Percentiles rank a stretch among this genome's conserved stretches.
These are phyloP conservation scores for Aureobasidium sp. DNA, from an alignment of 2,329 filamentous ascomycete genomes.

Conservation along the genomic window DNA sequence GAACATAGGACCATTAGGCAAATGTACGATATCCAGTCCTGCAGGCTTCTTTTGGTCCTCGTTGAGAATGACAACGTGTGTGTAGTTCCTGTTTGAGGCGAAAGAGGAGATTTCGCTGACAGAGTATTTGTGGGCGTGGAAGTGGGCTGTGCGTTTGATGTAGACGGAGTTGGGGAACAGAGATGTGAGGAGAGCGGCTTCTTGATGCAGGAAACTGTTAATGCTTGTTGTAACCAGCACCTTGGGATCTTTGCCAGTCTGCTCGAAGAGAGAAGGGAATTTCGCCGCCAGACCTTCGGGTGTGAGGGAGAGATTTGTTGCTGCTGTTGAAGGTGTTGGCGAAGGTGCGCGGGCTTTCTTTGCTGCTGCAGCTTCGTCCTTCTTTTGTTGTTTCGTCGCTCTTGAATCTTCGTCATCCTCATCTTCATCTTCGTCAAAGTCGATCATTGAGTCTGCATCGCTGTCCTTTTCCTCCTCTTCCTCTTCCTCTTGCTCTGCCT, in stretches of 20 bases:
- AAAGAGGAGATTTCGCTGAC: slow-evolving; percentile 85
- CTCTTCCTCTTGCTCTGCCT: slow-evolving; percentile 41
- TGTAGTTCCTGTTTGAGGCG: slow-evolving; percentile 74
- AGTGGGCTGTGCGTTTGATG: slow-evolving; percentile 76
- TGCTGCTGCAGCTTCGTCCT: slow-evolving; percentile 22
- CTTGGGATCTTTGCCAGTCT: slow-evolving; percentile 59
- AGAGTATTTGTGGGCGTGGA: slow-evolving; percentile 83
- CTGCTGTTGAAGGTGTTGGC: slow-evolving; percentile 48
- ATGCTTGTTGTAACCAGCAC: slow-evolving; percentile 87
- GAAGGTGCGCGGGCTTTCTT: slow-evolving; percentile 40
- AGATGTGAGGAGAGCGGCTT: slow-evolving; percentile 69
- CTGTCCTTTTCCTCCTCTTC: slow-evolving; percentile 40
- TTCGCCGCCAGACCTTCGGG: slow-evolving; percentile 55
- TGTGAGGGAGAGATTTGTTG: slow-evolving; percentile 53
- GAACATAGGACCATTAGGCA: slow-evolving; percentile 81
- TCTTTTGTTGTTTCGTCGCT: slow-evolving; percentile 16
- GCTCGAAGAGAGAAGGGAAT: slow-evolving; percentile 53
- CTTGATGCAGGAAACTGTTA: slow-evolving; percentile 78
- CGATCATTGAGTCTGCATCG: slow-evolving; percentile 74
- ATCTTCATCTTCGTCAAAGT: slow-evolving; percentile 51
- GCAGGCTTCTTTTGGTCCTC: slow-evolving; percentile 83
- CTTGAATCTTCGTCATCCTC: slow-evolving; percentile 33
- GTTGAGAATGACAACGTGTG: slow-evolving; percentile 73
- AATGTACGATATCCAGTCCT: slow-evolving; percentile 74
- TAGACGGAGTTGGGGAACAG: slow-evolving; percentile 78